phyloP scores from a whole-genome alignment of 495 filamentous ascomycete species.

The Cetradonia linearis region DNA sequence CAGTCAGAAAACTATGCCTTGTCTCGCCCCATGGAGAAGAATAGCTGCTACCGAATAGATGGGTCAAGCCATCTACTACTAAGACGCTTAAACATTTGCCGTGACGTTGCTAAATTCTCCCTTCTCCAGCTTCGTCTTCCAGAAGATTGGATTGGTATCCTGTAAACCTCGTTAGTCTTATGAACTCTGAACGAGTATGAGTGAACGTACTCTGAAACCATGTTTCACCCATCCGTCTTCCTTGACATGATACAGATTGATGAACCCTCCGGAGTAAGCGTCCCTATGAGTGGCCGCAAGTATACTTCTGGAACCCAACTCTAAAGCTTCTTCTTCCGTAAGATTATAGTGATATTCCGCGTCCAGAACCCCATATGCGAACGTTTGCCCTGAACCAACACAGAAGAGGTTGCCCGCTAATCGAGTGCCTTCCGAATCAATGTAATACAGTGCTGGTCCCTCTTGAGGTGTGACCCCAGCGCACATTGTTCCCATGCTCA shows the following conservation, averaged over 20 bases:
- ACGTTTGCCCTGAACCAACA: conserved; percentile 95
- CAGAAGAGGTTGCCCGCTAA: conserved; percentile 93
- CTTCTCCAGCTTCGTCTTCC: conserved; percentile 96
- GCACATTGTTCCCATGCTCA: conserved; percentile 99
- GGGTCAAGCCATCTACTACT: not conserved
- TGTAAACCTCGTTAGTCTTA: conserved; percentile 17
- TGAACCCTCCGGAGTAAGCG: conserved; percentile 94
- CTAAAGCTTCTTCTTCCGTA: conserved; percentile 73
- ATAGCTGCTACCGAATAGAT: not conserved
- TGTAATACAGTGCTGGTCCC: conserved; percentile 96
- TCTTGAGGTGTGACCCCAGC: conserved; percentile 93
- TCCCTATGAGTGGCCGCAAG: conserved; percentile 96
- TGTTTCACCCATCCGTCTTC: conserved; percentile 98
- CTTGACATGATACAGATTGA: conserved; percentile 98
- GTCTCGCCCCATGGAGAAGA: not conserved
- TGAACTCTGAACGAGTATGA: not conserved
- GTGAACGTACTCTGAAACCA: conserved; percentile 56
- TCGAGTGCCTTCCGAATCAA: conserved; percentile 93
- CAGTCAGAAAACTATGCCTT: not conserved
- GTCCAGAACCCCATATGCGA: conserved; percentile 95
- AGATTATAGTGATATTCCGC: conserved; percentile 89
- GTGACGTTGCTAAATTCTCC: conserved; percentile 98
- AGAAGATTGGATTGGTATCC: conserved; percentile 94
- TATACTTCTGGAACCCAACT: conserved; percentile 81
- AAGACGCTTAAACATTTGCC: conserved; percentile 45